A percentile compares a stretch with the other conserved stretches of the same genome.
phyloP scores from a whole-genome alignment of 2,329 filamentous ascomycete species.

The Fusarium sp. region DNA sequence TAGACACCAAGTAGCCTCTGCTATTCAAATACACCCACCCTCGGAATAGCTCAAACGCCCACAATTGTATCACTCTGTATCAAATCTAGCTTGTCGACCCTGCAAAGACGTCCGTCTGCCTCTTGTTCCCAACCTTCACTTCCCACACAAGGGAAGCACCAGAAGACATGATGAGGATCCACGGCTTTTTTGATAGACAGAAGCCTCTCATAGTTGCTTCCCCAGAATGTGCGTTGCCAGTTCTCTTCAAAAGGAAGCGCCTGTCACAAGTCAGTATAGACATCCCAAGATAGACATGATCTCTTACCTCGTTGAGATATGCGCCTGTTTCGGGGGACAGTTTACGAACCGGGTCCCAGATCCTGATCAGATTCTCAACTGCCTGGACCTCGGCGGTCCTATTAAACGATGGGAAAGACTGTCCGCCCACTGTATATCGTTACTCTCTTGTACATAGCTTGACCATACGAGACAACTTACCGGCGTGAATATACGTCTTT shows the following conservation, averaged over 20 bases:
- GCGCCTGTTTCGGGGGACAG: conserved; percentile 54
- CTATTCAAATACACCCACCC: too few species aligned
- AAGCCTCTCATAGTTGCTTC: conserved; percentile 56
- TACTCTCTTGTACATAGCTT: conserved; percentile 8
- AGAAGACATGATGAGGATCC: conserved; percentile 60
- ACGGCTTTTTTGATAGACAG: conserved; percentile 55
- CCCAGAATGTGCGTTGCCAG: conserved; percentile 55
- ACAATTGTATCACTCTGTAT: neutral
- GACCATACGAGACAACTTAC: conserved; percentile 46
- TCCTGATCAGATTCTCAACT: conserved; percentile 39
- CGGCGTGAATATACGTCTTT: conserved; percentile 52
- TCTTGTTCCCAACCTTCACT: conserved; percentile 52
- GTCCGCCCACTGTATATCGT: conserved; percentile 37
- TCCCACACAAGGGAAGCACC: conserved; percentile 59
- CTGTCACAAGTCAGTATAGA: conserved; percentile 20
- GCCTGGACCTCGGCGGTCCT: conserved; percentile 42
- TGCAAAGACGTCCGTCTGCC: conserved; percentile 41
- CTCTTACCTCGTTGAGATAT: conserved; percentile 57
- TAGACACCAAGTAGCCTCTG: too few species aligned
- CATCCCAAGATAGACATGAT: rapidly evolving
- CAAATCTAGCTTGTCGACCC: neutral
- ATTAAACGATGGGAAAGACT: conserved; percentile 48
- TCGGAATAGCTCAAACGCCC: too few species aligned
- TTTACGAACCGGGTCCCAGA: conserved; percentile 50
- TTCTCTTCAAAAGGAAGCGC: conserved; percentile 50